A percentile compares a stretch with the other conserved stretches of the same genome.
Conservation (phyloP, 2,329 filamentous ascomycete species). For the Penicillium janthinellum region DNA sequence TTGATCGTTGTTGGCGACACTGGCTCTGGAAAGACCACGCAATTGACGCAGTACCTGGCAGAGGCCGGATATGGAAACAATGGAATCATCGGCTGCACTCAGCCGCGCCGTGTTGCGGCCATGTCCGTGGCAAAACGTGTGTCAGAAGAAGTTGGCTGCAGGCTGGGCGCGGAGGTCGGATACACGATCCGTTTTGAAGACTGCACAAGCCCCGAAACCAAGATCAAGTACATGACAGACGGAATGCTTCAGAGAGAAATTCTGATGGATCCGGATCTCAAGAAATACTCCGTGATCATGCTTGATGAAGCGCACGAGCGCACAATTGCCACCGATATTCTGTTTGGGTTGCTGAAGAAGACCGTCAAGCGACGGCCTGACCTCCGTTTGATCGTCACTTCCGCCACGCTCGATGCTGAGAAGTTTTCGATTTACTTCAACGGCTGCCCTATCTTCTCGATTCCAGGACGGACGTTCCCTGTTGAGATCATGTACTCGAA, state of each 20-base stretch:
- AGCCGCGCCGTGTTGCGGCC: constrained; percentile 93
- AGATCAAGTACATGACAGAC: constrained; percentile 99
- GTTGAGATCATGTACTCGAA: constrained; percentile 95
- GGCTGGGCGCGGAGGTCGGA: constrained; percentile 87
- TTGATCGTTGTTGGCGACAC: constrained; percentile 97
- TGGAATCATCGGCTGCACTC: constrained; percentile 92
- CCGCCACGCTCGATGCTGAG: constrained; percentile 92
- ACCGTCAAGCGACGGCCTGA: constrained; percentile 82
- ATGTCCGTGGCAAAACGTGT: constrained; percentile 98
- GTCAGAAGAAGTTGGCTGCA: constrained; percentile 89
- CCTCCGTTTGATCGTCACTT: constrained; percentile 93
- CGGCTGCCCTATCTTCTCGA: constrained; percentile 93
- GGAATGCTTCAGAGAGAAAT: constrained; percentile 97
- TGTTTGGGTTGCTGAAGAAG: constrained; percentile 94
- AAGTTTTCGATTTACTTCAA: constrained; percentile 98
- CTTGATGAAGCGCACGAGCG: constrained; percentile 97
- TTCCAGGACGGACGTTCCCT: constrained; percentile 91
- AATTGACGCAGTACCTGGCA: constrained; percentile 91
- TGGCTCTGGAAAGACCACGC: constrained; percentile 95
- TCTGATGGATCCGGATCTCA: constrained; percentile 84
- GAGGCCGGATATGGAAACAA: constrained; percentile 86
- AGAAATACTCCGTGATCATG: constrained; percentile 94
- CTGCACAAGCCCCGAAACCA: constrained; percentile 80
- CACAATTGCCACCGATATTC: constrained; percentile 91
- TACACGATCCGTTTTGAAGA: constrained; percentile 99